Percentiles rank a stretch among this genome's conserved stretches.
Conservation (phyloP, 257 asterid genomes). For the Linaria vulgaris region DNA sequence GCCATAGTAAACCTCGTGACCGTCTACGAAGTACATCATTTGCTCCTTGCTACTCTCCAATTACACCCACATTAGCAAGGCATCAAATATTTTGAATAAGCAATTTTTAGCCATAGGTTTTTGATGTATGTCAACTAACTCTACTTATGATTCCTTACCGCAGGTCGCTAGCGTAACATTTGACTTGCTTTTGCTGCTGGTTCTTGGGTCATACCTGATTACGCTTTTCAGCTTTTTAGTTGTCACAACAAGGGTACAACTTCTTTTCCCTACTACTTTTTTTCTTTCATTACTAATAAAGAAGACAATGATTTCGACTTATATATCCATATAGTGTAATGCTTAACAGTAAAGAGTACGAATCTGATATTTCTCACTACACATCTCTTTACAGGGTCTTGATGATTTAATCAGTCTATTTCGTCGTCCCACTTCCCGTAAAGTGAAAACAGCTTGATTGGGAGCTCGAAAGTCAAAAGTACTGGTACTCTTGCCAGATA, state of each 20-base stretch:
- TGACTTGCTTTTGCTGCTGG: conserved; percentile 84
- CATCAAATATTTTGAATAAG: conserved; percentile 1
- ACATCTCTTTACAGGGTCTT: conserved; percentile 62
- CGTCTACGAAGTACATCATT: neutral
- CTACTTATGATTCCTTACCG: conserved; percentile 17
- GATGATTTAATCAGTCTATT: conserved; percentile 87
- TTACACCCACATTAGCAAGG: conserved; percentile 1
- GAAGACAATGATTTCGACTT: neutral
- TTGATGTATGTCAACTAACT: neutral
- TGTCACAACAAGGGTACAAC: conserved; percentile 78
- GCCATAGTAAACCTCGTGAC: too few relatives aligned
- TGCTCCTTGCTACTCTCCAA: neutral
- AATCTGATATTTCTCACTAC: neutral
- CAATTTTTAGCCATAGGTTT: neutral
- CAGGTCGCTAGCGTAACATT: conserved; percentile 94
- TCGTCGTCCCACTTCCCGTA: conserved; percentile 91
- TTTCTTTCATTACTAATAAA: neutral
- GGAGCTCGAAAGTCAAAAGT: conserved; percentile 7
- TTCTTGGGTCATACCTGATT: conserved; percentile 83
- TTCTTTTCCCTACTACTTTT: neutral
- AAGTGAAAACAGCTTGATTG: conserved; percentile 59
- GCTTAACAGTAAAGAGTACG: neutral
- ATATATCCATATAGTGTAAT: neutral
- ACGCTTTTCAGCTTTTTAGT: conserved; percentile 75
- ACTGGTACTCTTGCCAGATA: neutral